Percentiles rank a stretch among this genome's conserved stretches.
Conservation (phyloP, 257 asterid genomes). For the Primulina eburnea region DNA sequence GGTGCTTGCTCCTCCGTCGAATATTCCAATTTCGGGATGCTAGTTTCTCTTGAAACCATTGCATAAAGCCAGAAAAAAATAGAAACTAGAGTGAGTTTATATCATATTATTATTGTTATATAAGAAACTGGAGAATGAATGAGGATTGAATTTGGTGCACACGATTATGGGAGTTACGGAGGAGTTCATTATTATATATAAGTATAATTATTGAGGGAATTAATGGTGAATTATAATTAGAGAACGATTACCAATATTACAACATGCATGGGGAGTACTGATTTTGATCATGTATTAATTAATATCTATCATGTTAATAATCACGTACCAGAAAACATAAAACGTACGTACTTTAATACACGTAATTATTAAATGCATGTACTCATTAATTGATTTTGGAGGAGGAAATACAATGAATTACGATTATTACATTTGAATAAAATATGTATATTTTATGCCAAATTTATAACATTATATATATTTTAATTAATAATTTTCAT, state of each 20-base stretch:
- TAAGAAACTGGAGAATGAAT: too few relatives aligned
- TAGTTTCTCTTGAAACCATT: conserved; percentile 33
- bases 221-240: conserved; percentile 45
- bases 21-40: conserved; percentile 26
- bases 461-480: too few relatives aligned
- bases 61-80: background rate
- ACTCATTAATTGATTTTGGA: background rate
- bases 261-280: conserved; percentile 51
- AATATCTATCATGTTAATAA: conserved; percentile 18
- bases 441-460: background rate
- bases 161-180: conserved; percentile 70
- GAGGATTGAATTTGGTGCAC: conserved; percentile 22
- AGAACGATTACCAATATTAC: conserved; percentile 46
- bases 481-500: too few relatives aligned
- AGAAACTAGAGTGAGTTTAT: background rate
- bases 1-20: conserved; percentile 36
- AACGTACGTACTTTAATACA: conserved; percentile 3
- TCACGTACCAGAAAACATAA: conserved; percentile 10
- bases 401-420: background rate
- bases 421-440: background rate
- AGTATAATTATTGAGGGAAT: conserved; percentile 40
- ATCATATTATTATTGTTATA: too few relatives aligned
- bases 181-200: conserved; percentile 9
- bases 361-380: conserved; percentile 5
- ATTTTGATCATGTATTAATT: conserved; percentile 22